Base-by-base conservation (phyloP, 2,329 filamentous ascomycete species). In the Aspergillus phoenicis region DNA sequence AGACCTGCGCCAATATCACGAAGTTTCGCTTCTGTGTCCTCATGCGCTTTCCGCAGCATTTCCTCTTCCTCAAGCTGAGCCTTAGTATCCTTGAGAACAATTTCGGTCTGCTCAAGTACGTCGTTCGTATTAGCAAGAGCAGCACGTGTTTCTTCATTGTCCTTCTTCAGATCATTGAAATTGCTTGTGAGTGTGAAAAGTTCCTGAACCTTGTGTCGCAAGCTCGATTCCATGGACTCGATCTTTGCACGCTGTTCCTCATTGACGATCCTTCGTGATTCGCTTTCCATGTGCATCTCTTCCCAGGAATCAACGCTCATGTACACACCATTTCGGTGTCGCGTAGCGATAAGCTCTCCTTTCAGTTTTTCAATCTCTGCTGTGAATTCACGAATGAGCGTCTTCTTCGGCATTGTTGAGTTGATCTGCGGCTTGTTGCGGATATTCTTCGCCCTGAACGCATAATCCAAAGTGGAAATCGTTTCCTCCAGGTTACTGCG, bases 381-480 rank as follows among this genome's bases (percentile, higher is more conserved):
- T 0, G 94, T 95, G 66, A 97, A 97, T 66, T 99, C 95, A 62
- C 86, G 89, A 10, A 99, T 83, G 11, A 99, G 78, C 3, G 92
- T 97, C 78, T 95, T 96, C 78, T 98, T 99, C 65, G 91, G 93
- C 65, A 98, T 87, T 72, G 92, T 87, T 72, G 92, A 91, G 77
- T 98, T 99, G 69, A 96, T 84, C 72, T 99, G 95, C 0, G 95
- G 96, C 77, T 97, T 97, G 78, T 99, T 99, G 53, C 91, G 90
- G 70, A 99, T 99, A 68, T 99, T 98, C 82, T 99, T 99, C 15
- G 95, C 95, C 51, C 95, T 87, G 79, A 98, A 98, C 10, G 95
- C 96, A 73, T 99, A 99, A 75, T 99, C 95, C 1, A 99, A 84
- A 0, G 96, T 99, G 0, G 95, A 98, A 62, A 99, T 98, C 0